A percentile compares a stretch with the other conserved stretches of the same genome.
phyloP scores from a whole-genome alignment of 2,329 filamentous ascomycete species.

The Didymellaceae sp. region DNA sequence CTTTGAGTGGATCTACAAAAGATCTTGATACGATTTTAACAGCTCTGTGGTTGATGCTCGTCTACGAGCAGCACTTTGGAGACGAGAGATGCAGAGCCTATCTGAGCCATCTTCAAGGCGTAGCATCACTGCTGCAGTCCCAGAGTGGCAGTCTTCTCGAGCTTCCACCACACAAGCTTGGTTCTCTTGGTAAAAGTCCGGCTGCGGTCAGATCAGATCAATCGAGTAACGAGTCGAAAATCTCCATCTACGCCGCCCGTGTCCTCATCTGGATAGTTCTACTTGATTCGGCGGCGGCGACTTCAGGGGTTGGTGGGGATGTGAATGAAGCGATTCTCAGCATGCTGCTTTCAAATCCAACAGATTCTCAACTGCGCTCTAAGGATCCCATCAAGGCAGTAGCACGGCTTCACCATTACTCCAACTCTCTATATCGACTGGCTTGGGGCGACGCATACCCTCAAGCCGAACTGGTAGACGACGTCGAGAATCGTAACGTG shows the following conservation, averaged over 20 bases:
- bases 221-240: slow-evolving; percentile 6
- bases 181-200: background rate
- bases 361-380: slow-evolving; percentile 6
- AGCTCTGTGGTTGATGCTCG: slow-evolving; percentile 47
- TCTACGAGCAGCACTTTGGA: slow-evolving; percentile 51
- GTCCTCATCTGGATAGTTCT: slow-evolving; percentile 46
- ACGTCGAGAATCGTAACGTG: slow-evolving; percentile 46
- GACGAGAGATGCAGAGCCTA: slow-evolving; percentile 41
- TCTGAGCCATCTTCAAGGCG: slow-evolving; percentile 43
- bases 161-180: slow-evolving; percentile 5
- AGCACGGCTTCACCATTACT: slow-evolving; percentile 42
- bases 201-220: background rate
- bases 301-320: slow-evolving; percentile 44
- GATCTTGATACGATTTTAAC: slow-evolving; percentile 44
- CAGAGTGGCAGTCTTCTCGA: slow-evolving; percentile 18
- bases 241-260: slow-evolving; percentile 45
- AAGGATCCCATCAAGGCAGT: slow-evolving; percentile 24
- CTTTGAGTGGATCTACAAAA: slow-evolving; percentile 20
- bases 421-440: slow-evolving; percentile 43
- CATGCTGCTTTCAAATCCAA: slow-evolving; percentile 15
- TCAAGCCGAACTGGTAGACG: slow-evolving; percentile 45
- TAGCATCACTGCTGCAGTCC: slow-evolving; percentile 38
- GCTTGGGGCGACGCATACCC: slow-evolving; percentile 47
- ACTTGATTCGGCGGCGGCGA: slow-evolving; percentile 39
- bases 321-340: slow-evolving; percentile 37